phyloP scores from a whole-genome alignment of 805 yeast species.

The Metschnikowia bowlesiae region DNA sequence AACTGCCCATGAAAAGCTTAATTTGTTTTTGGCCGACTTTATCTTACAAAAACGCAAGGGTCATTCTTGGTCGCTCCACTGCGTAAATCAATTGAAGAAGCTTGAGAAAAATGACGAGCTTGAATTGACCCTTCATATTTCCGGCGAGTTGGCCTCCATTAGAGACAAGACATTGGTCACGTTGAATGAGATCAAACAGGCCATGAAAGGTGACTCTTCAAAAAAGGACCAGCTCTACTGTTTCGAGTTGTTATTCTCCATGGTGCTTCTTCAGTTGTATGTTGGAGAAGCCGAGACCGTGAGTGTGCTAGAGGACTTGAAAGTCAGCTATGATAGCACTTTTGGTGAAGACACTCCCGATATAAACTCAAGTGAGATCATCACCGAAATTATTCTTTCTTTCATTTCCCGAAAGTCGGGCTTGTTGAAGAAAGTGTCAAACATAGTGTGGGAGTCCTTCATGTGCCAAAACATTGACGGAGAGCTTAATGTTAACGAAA shows the following conservation, averaged over 20 bases:
- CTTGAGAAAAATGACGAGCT: slow-evolving; percentile 21
- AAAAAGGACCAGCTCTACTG: slow-evolving; percentile 46
- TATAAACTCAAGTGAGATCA: slow-evolving; percentile 27
- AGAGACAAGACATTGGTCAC: slow-evolving; percentile 47
- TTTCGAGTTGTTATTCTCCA: slow-evolving; percentile 72
- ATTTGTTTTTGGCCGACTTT: slow-evolving; percentile 61
- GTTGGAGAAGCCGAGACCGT: slow-evolving; percentile 76
- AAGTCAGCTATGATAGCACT: slow-evolving; percentile 50
- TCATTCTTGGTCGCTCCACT: slow-evolving; percentile 58
- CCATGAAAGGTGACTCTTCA: slow-evolving; percentile 18
- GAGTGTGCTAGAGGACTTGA: slow-evolving; percentile 67
- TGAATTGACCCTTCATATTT: slow-evolving; percentile 40
- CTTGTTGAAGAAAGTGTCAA: slow-evolving; percentile 34
- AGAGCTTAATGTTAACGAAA: slow-evolving; percentile 23
- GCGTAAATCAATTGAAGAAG: slow-evolving; percentile 36
- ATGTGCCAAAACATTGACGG: slow-evolving; percentile 31
- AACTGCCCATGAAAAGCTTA: slow-evolving; percentile 57
- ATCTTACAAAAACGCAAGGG: slow-evolving; percentile 43
- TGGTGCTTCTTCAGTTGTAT: slow-evolving; percentile 72
- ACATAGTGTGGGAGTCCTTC: slow-evolving; percentile 39
- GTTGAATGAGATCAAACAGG: slow-evolving; percentile 30
- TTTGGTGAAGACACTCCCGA: slow-evolving; percentile 29
- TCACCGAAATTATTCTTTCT: slow-evolving; percentile 42
- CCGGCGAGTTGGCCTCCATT: slow-evolving; percentile 50
- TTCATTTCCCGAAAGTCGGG: slow-evolving; percentile 40